Conservation (phyloP, 441 rosid genomes). For the Theobroma grandiflorum region DNA sequence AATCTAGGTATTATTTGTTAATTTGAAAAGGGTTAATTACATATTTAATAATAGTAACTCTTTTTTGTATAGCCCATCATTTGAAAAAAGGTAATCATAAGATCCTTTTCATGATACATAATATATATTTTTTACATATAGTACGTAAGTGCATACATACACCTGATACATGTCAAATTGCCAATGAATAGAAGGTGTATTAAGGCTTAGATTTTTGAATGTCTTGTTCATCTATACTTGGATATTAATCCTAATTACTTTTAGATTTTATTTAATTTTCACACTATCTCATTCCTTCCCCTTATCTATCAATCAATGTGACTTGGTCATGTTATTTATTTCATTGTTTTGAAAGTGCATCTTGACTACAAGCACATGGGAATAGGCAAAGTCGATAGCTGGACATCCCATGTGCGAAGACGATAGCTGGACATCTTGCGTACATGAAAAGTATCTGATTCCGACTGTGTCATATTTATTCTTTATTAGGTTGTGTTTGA, state of each 20-base stretch:
- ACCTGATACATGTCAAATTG: background rate
- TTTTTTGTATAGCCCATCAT: too few species aligned
- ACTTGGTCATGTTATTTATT: background rate
- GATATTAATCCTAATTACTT: background rate
- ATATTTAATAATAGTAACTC: too few species aligned
- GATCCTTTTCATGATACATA: background rate
- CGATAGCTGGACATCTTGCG: slow-evolving; percentile 25
- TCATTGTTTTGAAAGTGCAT: slow-evolving; percentile 70
- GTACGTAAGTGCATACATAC: background rate
- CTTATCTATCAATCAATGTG: background rate
- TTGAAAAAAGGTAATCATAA: background rate
- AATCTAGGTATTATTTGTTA: too few species aligned
- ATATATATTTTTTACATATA: background rate
- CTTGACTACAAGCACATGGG: slow-evolving; percentile 99
- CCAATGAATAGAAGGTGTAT: background rate
- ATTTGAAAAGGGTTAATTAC: too few species aligned
- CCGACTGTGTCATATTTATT: slow-evolving; percentile 80
- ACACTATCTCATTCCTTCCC: background rate
- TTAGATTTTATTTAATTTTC: background rate
- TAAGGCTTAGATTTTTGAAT: background rate
- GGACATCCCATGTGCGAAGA: slow-evolving; percentile 66
- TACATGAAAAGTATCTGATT: slow-evolving; percentile 78
- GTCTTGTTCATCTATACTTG: background rate
- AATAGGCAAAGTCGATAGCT: slow-evolving; percentile 93
- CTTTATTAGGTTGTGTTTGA: slow-evolving; percentile 69